Evolutionary conservation across 2,329 filamentous ascomycete genomes (phyloP), one percentile per base, ranked within the genome.

Genomic region (Colletotrichum abscissum): DNA sequence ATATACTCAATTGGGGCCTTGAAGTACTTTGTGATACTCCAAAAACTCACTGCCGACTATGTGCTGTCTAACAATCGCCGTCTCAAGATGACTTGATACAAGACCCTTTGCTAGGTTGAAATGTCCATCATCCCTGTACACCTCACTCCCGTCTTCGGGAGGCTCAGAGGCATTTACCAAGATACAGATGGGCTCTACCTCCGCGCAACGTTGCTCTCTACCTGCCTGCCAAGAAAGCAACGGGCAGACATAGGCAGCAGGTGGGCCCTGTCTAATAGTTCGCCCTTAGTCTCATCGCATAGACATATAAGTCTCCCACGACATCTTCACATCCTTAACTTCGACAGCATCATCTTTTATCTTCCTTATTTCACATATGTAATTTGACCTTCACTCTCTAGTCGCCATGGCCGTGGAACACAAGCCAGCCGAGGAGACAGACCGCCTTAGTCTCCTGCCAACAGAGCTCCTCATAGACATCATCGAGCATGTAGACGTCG

Each of bases 391-490:
- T 28, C 22, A 26, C 4, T 14, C 12, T 26, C 19, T 2, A 22
- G 19, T 19, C 42, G 22, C 24, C 52, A 55, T 55, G 52, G 8
- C 16, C 1, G 7, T 26, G 2, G 6, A 28, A 19, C 55, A 14
- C 12, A 3, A 33, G 14, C 8, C 26, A 28, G 26, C 5, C 19
- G 16, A 58, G 55, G 55, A 16, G 14, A 19, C 26, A 33, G 35
- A 11, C 8, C n/a, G 5, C 28, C 30, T 73, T n/a, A 64, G 65
- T 24, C 58, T 22, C 2, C 66, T 73, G 12, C 33, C 70, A 8
- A 1, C 26, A 9, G 70, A 69, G 49, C 46, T 73, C 38, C 22
- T 73, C 33, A 30, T 63, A n/a, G 56, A 55, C 19, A 69, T 73
- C 60, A 58, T 66, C 19, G 60, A 63, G 14, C 28, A 62, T 24